phyloP scores from a whole-genome alignment of 139 green algal genomes.

The Limnomonas spitsbergensis region DNA sequence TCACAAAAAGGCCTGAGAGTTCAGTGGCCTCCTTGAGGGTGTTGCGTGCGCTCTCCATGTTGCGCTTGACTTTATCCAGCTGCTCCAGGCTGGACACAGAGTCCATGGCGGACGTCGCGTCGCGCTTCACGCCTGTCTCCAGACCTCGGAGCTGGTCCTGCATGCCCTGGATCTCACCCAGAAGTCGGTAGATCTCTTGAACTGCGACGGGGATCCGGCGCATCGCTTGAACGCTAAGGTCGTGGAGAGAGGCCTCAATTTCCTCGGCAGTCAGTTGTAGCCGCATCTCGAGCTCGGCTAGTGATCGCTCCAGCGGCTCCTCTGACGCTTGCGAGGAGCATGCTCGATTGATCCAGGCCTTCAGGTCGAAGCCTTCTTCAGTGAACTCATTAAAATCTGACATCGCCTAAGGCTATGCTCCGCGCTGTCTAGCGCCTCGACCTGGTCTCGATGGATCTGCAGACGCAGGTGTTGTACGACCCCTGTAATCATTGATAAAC shows the following conservation, averaged over 20 bases:
- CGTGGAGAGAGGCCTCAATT: conserved; percentile 57
- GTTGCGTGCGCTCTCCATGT: conserved; percentile 78
- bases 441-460: too few relatives aligned
- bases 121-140: conserved; percentile 17
- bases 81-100: conserved; percentile 29
- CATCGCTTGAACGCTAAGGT: conserved; percentile 60
- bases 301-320: conserved; percentile 63
- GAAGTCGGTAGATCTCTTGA: conserved; percentile 70
- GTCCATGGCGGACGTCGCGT: conserved; percentile 18
- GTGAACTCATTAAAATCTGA: conserved; percentile 53
- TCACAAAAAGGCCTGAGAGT: conserved; percentile 75
- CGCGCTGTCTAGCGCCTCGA: too few relatives aligned
- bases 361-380: conserved; percentile 55
- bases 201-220: conserved; percentile 78
- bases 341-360: conserved; percentile 60
- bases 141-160: conserved; percentile 38
- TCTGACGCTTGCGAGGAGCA: conserved; percentile 29
- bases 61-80: conserved; percentile 70
- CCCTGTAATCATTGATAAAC: too few relatives aligned
- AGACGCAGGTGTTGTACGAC: too few relatives aligned
- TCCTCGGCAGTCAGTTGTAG: conserved; percentile 82
- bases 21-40: conserved; percentile 87
- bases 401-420: conserved; percentile 15
- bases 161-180: conserved; percentile 37
- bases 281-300: conserved; percentile 80